Evolutionary conservation across 2,329 filamentous ascomycete species (phyloP), one percentile per base, ranked within the genome.

Genomic region (Sporothrix phasma): DNA sequence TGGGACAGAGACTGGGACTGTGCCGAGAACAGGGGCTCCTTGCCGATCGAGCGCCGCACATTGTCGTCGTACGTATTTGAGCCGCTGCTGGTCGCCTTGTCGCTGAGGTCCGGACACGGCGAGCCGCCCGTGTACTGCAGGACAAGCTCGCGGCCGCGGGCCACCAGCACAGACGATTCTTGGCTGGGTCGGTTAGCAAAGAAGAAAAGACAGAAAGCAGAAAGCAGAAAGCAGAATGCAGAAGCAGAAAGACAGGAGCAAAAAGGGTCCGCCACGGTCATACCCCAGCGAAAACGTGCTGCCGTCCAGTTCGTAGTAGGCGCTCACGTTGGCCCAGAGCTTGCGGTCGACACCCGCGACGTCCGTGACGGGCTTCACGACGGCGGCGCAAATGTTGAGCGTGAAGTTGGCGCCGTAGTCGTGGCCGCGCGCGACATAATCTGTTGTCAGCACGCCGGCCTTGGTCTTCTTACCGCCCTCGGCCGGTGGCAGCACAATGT

Each of bases 381-480:
- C 88, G 1, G 88, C 80, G 41, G 81, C 86, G 77, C 90, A 94
- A 69, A 94, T 87, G 76, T 94, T 94, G 70, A 93, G 73, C 1
- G 89, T 93, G 71, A 94, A 94, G 77, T 93, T 93, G 68, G 85
- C 84, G 67, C 84, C 85, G 69, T 92, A 90, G 75, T 93, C 90
- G 73, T 86, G 88, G 39, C 90, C 90, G 65, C 82, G 83, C 7
- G 88, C 85, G 67, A 84, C 80, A 73, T 86, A 86, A 71, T 85
- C 82, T 37, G 77, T 75, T 10, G 75, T 74, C 11, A 76, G 74
- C 31, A 72, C 73, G 15, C 76, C 76, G 67, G 76, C 77, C 66
- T 76, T 74, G 15, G 76, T 71, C 69, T 80, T 81, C 69, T 80
- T 81, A 34, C 72, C 71, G 5, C 75, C 78, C 53, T 81, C 76